Conservation (phyloP, 2,329 filamentous ascomycete genomes). For the Ceratocystis albifundus region DNA sequence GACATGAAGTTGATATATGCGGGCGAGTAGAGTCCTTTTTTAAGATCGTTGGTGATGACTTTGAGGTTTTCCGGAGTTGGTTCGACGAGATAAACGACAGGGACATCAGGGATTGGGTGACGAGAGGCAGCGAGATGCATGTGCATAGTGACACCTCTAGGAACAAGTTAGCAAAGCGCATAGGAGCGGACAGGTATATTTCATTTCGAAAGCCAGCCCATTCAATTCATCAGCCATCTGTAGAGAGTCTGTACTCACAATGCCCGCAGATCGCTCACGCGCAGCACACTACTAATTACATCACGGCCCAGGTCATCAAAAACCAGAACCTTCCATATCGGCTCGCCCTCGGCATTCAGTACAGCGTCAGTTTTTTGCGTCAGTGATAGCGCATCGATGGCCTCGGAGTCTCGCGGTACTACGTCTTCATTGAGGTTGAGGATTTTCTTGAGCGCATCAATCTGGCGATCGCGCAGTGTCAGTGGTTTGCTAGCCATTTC, state of each 20-base stretch:
- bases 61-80: conserved; percentile 71
- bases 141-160: conserved; percentile 77
- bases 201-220: too few species aligned
- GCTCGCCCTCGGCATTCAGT: conserved; percentile 74
- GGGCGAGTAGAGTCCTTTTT: conserved; percentile 78
- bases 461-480: conserved; percentile 21
- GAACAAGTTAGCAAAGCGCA: background rate
- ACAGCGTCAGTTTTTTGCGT: conserved; percentile 60
- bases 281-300: conserved; percentile 90
- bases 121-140: conserved; percentile 54
- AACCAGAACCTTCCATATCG: conserved; percentile 94
- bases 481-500: conserved; percentile 12
- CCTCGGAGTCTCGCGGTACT: conserved; percentile 49
- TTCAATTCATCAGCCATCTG: background rate
- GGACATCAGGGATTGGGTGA: conserved; percentile 90
- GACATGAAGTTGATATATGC: conserved; percentile 96
- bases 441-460: conserved; percentile 73
- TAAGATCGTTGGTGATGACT: conserved; percentile 71
- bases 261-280: conserved; percentile 81
- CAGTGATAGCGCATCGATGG: conserved; percentile 41
- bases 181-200: background rate
- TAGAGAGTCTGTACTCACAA: conserved; percentile 36
- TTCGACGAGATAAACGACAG: conserved; percentile 91
- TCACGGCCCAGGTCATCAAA: conserved; percentile 87
- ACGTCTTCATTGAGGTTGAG: conserved; percentile 80